Percentiles rank a stretch among this genome's conserved stretches.
Evolutionary conservation across 2,329 filamentous ascomycete genomes (phyloP).

Genomic region (Tetracladium maxilliforme): DNA sequence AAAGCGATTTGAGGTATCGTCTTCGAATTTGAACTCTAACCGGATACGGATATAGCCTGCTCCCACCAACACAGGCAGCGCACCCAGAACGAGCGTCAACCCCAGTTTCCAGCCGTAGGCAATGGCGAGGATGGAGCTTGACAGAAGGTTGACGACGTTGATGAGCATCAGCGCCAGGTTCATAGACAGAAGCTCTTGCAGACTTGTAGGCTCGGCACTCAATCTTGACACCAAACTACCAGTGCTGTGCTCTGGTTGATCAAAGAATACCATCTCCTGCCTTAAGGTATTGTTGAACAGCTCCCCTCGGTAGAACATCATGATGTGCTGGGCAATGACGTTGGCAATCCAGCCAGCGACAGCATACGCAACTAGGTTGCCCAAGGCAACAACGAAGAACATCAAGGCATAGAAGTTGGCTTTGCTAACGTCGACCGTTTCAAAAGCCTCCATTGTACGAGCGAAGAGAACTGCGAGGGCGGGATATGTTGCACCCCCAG

Average conservation of each 20-base stretch:
- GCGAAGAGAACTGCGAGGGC: too few species aligned
- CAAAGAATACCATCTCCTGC: slow-evolving; percentile 58
- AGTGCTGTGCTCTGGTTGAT: slow-evolving; percentile 46
- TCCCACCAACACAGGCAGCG: slow-evolving; percentile 22
- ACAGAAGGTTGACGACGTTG: slow-evolving; percentile 21
- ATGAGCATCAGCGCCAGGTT: slow-evolving; percentile 26
- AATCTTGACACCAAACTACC: slow-evolving; percentile 50
- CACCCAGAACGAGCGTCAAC: slow-evolving; percentile 24
- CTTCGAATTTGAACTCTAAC: slow-evolving; percentile 23
- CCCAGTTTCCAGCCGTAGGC: slow-evolving; percentile 27
- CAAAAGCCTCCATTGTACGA: too few species aligned
- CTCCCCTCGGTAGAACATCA: slow-evolving; percentile 47
- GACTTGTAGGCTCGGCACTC: slow-evolving; percentile 50
- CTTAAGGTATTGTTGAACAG: slow-evolving; percentile 50
- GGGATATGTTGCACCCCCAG: slow-evolving; percentile 19
- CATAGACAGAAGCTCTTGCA: slow-evolving; percentile 31
- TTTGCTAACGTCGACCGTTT: too few species aligned
- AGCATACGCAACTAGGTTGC: slow-evolving; percentile 46
- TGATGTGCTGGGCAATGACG: slow-evolving; percentile 44
- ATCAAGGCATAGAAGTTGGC: slow-evolving; percentile 22
- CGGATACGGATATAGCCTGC: slow-evolving; percentile 26
- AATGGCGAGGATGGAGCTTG: slow-evolving; percentile 22
- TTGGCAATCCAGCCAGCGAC: slow-evolving; percentile 38
- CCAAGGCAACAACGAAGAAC: slow-evolving; percentile 33
- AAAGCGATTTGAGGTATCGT: slow-evolving; percentile 18